phyloP scores from a whole-genome alignment of 75 land plant species.

The Selaginella moellendorffii region DNA sequence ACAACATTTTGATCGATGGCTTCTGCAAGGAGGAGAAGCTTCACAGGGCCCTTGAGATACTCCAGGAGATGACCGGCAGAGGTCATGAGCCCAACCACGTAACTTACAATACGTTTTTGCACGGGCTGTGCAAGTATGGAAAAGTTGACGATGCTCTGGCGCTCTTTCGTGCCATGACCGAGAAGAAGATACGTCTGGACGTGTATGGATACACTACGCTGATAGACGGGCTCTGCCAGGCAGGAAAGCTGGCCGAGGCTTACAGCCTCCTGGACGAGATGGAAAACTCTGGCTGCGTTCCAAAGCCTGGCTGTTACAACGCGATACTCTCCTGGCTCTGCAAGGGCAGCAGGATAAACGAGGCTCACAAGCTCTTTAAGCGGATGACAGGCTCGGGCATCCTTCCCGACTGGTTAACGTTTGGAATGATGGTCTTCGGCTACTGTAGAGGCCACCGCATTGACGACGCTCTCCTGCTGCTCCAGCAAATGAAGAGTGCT shows the following conservation, averaged over 20 bases:
- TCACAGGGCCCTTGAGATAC: conserved; percentile 24
- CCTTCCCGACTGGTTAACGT: neutral
- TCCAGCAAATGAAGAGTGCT: neutral
- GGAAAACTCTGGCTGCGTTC: conserved; percentile 25
- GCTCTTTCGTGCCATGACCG: conserved; percentile 31
- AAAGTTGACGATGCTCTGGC: conserved; percentile 27
- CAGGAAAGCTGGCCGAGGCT: conserved; percentile 25
- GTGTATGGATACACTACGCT: conserved; percentile 33
- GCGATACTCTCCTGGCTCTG: conserved; percentile 39
- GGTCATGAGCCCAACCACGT: conserved; percentile 21
- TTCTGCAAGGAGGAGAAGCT: conserved; percentile 40
- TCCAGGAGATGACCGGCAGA: conserved; percentile 23
- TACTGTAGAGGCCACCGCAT: neutral
- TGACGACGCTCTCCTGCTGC: neutral
- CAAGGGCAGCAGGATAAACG: conserved; percentile 16
- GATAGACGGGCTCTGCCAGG: conserved; percentile 29
- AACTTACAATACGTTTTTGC: conserved; percentile 31
- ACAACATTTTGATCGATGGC: conserved; percentile 57
- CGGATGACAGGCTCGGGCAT: conserved; percentile 20
- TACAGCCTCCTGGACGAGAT: conserved; percentile 39
- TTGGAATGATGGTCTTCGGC: neutral
- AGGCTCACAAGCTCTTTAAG: conserved; percentile 30
- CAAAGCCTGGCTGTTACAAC: conserved; percentile 32
- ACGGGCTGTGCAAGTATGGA: conserved; percentile 30
- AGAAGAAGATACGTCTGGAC: conserved; percentile 32